Base-by-base conservation (phyloP, 495 filamentous ascomycete genomes). In the Penicillium antarcticum region DNA sequence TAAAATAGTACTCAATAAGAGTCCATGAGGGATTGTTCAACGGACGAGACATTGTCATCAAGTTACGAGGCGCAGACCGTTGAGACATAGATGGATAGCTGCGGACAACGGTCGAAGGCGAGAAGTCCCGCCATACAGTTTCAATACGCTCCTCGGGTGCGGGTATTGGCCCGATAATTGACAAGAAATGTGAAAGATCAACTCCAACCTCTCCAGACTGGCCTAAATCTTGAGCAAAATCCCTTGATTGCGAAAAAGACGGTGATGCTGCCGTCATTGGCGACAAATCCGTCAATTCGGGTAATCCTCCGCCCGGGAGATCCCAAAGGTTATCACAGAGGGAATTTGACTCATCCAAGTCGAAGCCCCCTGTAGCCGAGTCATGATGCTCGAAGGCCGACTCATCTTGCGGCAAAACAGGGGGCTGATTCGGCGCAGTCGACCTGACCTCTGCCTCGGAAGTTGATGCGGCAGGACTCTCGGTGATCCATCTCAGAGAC, bases 1-100 rank as follows among this genome's bases (percentile, higher is more conserved):
- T 79, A 66, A 83, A 83, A 46, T 83, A 83, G 56, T 83, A 81
- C 42, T 83, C 78, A 5, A 83, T 76, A 5, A 83, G 65, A 10
- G 79, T 78, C 60, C 75, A 79, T 36, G 72, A 78, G 23, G 76
- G 69, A 42, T 77, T 75, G 32, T 78, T 73, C 48, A 75, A 35
- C 1, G 68, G 55, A 18, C 65, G 68, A 4, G 70, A 61, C 16
- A 75, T 73, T 1, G 71, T 67, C 33, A 61, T 61, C 21, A 68
- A 52, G 42, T 68, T 59, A 10, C 61, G 70, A 7, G 55, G 45
- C 10, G 54, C 42, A 14, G 58, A 42, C 23, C 49, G 58, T 16
- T 59, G 50, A 1, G 51, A 46, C 0, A 58, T 19, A 4, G 71
- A 68, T 13, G 64, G 70, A 45, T 73, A 73, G 17, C 66, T 69